phyloP scores from a whole-genome alignment of 306 rosid genomes.

The Urtica urens region DNA sequence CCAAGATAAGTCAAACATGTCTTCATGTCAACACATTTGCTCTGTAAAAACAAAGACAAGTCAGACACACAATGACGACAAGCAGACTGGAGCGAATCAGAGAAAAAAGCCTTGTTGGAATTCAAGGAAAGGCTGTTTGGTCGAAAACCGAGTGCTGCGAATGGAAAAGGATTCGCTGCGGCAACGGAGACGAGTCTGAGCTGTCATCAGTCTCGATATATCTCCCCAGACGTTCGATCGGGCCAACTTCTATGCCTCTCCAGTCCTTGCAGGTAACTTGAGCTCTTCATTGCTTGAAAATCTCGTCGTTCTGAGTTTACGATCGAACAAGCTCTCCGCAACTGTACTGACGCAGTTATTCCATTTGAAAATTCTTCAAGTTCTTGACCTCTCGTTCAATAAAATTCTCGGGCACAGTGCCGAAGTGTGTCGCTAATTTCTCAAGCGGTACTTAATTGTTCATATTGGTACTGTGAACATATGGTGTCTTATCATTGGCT shows the following conservation, averaged over 20 bases:
- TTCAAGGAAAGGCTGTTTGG: neutral
- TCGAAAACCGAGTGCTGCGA: conserved; percentile 16
- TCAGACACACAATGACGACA: too few species aligned
- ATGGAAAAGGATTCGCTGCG: conserved; percentile 13
- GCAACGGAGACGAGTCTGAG: neutral
- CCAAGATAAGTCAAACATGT: too few species aligned
- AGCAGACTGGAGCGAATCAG: too few species aligned
- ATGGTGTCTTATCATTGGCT: too few species aligned
- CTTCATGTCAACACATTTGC: too few species aligned
- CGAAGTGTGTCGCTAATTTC: neutral
- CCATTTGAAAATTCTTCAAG: neutral
- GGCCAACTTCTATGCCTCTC: neutral
- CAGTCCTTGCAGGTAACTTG: neutral
- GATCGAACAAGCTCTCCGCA: neutral
- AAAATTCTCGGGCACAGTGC: neutral
- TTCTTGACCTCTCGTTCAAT: neutral
- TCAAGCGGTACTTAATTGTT: too few species aligned
- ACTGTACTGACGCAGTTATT: neutral
- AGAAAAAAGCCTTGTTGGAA: neutral
- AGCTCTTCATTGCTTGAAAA: neutral
- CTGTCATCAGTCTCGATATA: conserved; percentile 10
- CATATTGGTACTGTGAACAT: too few species aligned
- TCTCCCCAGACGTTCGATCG: neutral
- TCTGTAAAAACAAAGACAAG: too few species aligned
- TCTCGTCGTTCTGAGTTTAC: neutral